Base-by-base conservation (phyloP, 192 early-diverging fungal genomes). In the Spizellomyces punctatus region DNA sequence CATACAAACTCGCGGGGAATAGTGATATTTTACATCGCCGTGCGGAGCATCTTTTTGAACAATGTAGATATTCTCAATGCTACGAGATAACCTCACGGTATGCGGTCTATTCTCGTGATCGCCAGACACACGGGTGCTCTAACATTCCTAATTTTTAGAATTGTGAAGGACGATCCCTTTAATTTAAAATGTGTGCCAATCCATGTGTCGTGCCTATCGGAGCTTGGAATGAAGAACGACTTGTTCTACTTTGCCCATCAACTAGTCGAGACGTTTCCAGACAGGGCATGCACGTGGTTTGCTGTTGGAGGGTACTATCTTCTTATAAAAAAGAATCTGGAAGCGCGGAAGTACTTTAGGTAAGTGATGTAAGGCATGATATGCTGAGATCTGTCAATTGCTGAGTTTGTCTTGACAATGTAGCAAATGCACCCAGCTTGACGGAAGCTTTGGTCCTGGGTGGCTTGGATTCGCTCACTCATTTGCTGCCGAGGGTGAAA, bases 381-480 rank as follows among this genome's bases (percentile, higher is more conserved):
- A 16, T 14, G 14, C 59, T 21, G 60, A 16, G 5, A n/a, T 62
- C 6, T 17, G 14, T 27, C 60, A 62, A 36, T 62, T 62, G 12
- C 17, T 41, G 19, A 27, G 6, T n/a, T 16, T 21, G 10, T 6
- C 19, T n/a, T 16, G 60, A 0, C 36, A 80, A n/a, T 27, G 16
- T 75, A 83, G 79, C 62, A 89, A 91, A 73, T 76, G 89, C 1
- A 79, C 86, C 6, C 72, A 70, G 1, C 83, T 92, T 45, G 88
- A 94, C 72, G 68, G 76, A 10, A 73, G 76, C 47, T 91, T 83
- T 81, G 89, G 82, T 0, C 80, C 85, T 7, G 91, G 87, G 19
- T 95, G 94, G 94, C 74, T 95, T 19, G 92, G 89, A 10, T 89
- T 89, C 69, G 94, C 85, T 6, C 92, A 94, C 74, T 81, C 91